Conservation (phyloP, 257 asterid genomes). For the Forsythia viridissima region DNA sequence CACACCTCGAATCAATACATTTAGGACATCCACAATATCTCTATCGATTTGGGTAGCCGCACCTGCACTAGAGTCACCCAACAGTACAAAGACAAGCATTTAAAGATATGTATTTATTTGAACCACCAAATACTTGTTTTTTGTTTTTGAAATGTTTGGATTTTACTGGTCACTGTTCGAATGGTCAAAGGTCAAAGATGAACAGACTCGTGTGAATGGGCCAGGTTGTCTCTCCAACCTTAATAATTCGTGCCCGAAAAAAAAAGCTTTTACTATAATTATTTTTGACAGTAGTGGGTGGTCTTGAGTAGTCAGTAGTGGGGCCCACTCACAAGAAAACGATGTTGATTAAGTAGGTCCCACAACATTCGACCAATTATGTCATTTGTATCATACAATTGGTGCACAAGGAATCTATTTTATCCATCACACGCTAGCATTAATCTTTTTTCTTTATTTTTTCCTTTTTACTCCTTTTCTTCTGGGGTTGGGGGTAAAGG, state of each 20-base stretch:
- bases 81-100: not conserved
- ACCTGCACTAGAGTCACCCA: not conserved
- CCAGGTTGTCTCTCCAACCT: slow-evolving; percentile 18
- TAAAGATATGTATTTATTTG: not conserved
- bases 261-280: not conserved
- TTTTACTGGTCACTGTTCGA: slow-evolving; percentile 1
- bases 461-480: not conserved
- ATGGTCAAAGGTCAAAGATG: slow-evolving; percentile 37
- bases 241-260: slow-evolving; percentile 1
- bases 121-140: not conserved
- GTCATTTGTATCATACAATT: slow-evolving; percentile 23
- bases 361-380: slow-evolving; percentile 1
- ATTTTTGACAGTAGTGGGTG: not conserved
- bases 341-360: slow-evolving; percentile 36
- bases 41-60: not conserved
- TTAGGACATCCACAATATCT: not conserved
- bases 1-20: not conserved
- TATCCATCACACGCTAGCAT: slow-evolving; percentile 27
- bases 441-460: not conserved
- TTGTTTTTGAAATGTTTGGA: slow-evolving; percentile 8
- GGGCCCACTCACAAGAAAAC: slow-evolving; percentile 14
- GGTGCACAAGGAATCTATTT: slow-evolving; percentile 26
- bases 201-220: slow-evolving; percentile 31
- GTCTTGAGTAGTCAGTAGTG: not conserved
- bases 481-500: not conserved